phyloP scores from a whole-genome alignment of 2,329 filamentous ascomycete species.

The Colletotrichum echinochloae region DNA sequence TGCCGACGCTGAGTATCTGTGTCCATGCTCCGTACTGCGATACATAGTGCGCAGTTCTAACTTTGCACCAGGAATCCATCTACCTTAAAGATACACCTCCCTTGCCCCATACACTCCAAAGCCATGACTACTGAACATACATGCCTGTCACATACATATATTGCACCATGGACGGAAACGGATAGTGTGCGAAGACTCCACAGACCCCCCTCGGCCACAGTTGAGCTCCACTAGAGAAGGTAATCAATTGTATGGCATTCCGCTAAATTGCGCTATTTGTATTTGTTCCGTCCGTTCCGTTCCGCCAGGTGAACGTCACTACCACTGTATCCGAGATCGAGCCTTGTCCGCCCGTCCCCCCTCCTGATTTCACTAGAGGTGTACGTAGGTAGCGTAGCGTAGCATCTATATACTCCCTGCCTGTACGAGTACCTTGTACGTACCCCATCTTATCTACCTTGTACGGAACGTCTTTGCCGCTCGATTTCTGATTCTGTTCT shows the following conservation, averaged over 20 bases:
- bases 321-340: constrained; percentile 36
- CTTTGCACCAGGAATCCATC: no score
- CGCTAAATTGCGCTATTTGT: constrained; percentile 16
- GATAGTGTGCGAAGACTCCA: no score
- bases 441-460: no score
- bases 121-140: no score
- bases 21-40: neutral
- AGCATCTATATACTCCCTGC: no score
- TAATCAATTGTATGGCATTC: neutral
- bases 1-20: neutral
- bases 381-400: no score
- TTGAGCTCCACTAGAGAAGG: constrained; percentile 29
- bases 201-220: constrained; percentile 32
- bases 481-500: neutral
- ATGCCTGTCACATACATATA: no score
- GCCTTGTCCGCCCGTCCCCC: neutral
- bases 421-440: no score
- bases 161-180: no score
- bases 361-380: neutral
- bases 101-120: neutral
- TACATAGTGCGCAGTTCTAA: no score
- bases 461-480: neutral
- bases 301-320: constrained; percentile 26
- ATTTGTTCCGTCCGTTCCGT: constrained; percentile 30
- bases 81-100: neutral